Percentiles rank a stretch among this genome's conserved stretches.
Conservation (phyloP, 2,329 filamentous ascomycete species). For the Beauveria varroae region DNA sequence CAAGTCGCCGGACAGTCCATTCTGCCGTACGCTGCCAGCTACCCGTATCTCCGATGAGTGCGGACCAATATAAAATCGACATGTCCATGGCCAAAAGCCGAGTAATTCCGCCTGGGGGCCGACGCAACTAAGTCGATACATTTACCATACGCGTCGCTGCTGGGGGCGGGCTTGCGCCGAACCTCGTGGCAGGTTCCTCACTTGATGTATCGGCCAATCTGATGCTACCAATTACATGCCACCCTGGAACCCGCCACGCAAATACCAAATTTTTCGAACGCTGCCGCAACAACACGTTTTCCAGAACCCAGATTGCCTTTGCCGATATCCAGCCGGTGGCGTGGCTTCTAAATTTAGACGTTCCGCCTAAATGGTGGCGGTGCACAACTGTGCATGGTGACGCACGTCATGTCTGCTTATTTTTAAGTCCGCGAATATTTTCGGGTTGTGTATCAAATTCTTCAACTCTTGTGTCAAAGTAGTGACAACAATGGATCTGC, state of each 20-base stretch:
- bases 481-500: no score
- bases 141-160: neutral
- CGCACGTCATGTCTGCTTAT: neutral
- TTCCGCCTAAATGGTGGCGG: conserved; percentile 7
- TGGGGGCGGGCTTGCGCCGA: neutral
- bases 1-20: neutral
- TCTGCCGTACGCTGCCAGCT: neutral
- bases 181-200: neutral
- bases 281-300: neutral
- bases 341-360: conserved; percentile 9
- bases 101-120: neutral
- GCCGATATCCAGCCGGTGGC: neutral
- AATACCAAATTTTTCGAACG: neutral
- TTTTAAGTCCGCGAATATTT: neutral
- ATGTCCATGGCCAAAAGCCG: neutral
- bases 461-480: neutral
- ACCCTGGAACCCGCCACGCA: neutral
- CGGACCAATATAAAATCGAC: neutral
- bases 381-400: conserved; percentile 2
- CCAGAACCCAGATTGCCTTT: neutral
- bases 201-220: neutral
- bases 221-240: neutral
- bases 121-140: neutral
- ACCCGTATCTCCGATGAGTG: neutral
- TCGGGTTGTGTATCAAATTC: neutral